A percentile compares a stretch with the other conserved stretches of the same genome.
Evolutionary conservation across 345 rosid species (phyloP).

Genomic region (Citrus glauca): DNA sequence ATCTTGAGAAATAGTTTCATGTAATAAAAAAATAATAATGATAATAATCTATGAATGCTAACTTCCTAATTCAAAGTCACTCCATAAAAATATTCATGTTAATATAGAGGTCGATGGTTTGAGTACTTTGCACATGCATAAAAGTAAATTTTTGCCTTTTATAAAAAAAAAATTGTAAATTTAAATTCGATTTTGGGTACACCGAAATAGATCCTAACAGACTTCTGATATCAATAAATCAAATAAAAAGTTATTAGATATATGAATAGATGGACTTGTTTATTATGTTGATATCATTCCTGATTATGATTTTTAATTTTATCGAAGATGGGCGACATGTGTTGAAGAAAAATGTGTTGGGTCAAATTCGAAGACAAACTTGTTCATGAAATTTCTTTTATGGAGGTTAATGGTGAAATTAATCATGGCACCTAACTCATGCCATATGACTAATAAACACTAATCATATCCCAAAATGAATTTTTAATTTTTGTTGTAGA

Average conservation of each 20-base stretch:
- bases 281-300: not conserved
- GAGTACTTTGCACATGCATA: no score
- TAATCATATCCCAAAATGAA: not conserved
- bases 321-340: no score
- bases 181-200: no score
- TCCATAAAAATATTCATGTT: not conserved
- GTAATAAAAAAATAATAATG: no score
- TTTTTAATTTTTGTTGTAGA: not conserved
- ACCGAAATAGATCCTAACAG: no score
- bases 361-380: not conserved
- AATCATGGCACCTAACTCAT: not conserved
- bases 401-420: not conserved
- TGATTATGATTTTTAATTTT: not conserved
- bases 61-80: not conserved
- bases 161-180: no score
- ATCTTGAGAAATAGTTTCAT: no score
- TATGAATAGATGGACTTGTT: not conserved
- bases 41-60: not conserved
- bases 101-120: no score
- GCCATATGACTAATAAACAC: not conserved
- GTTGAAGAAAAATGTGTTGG: not conserved
- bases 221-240: no score
- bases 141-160: no score
- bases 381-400: not conserved
- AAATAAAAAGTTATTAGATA: not conserved